Conservation (phyloP, 371 early-diverging fungal genomes). For the Massospora cicadina region DNA sequence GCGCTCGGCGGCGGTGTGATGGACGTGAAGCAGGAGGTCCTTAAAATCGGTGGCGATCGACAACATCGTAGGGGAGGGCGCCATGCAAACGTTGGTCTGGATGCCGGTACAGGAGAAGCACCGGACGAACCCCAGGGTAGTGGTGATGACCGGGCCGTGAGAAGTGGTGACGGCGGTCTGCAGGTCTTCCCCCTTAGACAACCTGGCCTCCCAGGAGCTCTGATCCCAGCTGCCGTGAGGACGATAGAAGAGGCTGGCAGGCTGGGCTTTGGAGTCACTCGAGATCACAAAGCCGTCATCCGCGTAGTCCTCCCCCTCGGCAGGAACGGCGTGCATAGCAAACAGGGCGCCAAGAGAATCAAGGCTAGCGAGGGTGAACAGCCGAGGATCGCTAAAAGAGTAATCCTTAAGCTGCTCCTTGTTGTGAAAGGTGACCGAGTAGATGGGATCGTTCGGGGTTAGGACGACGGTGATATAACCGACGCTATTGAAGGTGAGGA, state of each 20-base stretch:
- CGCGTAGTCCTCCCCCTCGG: neutral
- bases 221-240: slow-evolving; percentile 2
- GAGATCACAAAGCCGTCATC: neutral
- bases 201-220: neutral
- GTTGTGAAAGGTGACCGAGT: neutral
- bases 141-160: neutral
- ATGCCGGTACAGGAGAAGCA: neutral
- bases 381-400: neutral
- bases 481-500: slow-evolving; percentile 5
- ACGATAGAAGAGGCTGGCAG: neutral
- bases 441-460: neutral
- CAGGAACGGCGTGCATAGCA: neutral
- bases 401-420: neutral
- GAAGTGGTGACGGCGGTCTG: neutral
- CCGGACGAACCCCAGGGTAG: neutral
- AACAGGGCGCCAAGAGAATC: neutral
- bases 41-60: neutral
- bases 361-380: neutral
- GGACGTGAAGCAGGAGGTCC: neutral
- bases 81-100: neutral
- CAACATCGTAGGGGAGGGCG: slow-evolving; percentile 1
- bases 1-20: neutral
- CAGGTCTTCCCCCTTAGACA: neutral
- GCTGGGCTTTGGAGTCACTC: neutral
- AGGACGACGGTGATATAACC: neutral